These are phyloP conservation scores for Lasiosphaeria ovina DNA, from an alignment of 495 filamentous ascomycete genomes.

Conservation along the genomic window DNA sequence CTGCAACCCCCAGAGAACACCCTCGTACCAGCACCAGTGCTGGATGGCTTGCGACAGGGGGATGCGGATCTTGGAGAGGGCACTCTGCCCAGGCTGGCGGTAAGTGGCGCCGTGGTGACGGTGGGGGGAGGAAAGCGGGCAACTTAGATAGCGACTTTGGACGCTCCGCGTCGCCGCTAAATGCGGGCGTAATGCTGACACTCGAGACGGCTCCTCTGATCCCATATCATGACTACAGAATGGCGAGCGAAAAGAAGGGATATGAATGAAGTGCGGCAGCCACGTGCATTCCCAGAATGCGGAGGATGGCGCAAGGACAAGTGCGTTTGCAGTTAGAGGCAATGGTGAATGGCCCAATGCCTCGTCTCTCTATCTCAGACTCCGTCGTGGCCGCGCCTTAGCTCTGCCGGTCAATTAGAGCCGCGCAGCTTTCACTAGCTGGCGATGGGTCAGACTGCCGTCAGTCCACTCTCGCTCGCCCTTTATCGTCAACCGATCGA, in stretches of 20 bases:
- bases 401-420: slow-evolving; percentile 25
- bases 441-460: slow-evolving; percentile 3
- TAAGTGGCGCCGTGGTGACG: slow-evolving; percentile 7
- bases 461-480: background rate
- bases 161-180: slow-evolving; percentile 1
- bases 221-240: slow-evolving; percentile 2
- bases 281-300: slow-evolving; percentile 11
- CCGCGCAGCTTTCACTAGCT: slow-evolving; percentile 15
- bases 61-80: slow-evolving; percentile 24
- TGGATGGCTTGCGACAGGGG: slow-evolving; percentile 24
- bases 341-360: background rate
- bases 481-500: slow-evolving; percentile 3
- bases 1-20: slow-evolving; percentile 23
- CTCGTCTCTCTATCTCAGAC: slow-evolving; percentile 22
- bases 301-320: slow-evolving; percentile 12
- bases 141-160: background rate
- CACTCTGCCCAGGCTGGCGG: slow-evolving; percentile 16
- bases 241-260: slow-evolving; percentile 2
- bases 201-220: slow-evolving; percentile 2
- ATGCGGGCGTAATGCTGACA: slow-evolving; percentile 4
- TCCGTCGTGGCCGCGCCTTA: slow-evolving; percentile 16
- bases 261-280: slow-evolving; percentile 2
- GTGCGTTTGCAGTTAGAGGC: slow-evolving; percentile 13
- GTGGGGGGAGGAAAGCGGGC: slow-evolving; percentile 2
- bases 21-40: slow-evolving; percentile 16